These are phyloP conservation scores for Lagenidium giganteum DNA, from an alignment of 352 stramenopile species.

Conservation along the genomic window DNA sequence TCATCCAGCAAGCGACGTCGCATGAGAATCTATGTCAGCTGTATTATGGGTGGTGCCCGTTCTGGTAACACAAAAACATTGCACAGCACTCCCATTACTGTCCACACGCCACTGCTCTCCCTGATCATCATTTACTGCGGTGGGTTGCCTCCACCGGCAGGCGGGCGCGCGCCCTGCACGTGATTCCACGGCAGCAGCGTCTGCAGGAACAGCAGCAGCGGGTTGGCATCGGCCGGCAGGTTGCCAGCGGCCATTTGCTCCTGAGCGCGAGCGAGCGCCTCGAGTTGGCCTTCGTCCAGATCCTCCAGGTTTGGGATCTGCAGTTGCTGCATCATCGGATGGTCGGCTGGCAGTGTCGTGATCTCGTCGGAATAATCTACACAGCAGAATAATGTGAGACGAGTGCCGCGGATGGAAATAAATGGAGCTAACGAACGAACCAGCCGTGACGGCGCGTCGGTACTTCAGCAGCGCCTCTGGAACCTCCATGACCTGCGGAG, in stretches of 20 bases:
- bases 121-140: too few species aligned
- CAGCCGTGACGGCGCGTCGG: conserved; percentile 48
- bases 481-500: conserved; percentile 54
- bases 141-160: not conserved
- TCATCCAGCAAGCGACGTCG: conserved; percentile 98
- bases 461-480: conserved; percentile 67
- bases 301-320: conserved; percentile 57
- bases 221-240: conserved; percentile 72
- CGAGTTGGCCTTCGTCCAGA: conserved; percentile 49
- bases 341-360: conserved; percentile 74
- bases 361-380: conserved; percentile 86
- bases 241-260: conserved; percentile 62
- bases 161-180: conserved; percentile 48
- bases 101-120: too few species aligned
- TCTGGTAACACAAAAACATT: too few species aligned
- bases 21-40: conserved; percentile 99
- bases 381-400: not conserved
- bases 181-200: conserved; percentile 83
- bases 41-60: conserved; percentile 98
- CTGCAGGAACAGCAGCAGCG: conserved; percentile 81
- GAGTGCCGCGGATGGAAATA: not conserved
- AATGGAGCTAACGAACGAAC: conserved; percentile 20
- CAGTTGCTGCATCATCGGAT: conserved; percentile 78
- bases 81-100: too few species aligned
- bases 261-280: conserved; percentile 49